Conservation (phyloP, 768 basidiomycete species). For the Megacollybia marginata region DNA sequence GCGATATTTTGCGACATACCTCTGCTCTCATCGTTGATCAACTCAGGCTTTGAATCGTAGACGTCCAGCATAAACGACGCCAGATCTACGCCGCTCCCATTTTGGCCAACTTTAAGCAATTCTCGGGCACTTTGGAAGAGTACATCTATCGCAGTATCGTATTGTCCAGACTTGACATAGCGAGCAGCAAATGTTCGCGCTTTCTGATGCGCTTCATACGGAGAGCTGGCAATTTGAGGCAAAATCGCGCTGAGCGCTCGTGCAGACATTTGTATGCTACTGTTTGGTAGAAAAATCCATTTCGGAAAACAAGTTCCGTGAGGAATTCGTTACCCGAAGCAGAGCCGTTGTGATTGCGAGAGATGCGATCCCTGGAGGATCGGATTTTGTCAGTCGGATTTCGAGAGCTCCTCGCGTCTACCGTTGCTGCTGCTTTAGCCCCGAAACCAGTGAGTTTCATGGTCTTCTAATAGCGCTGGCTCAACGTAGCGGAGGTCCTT, state of each 20-base stretch:
- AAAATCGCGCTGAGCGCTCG: conserved; percentile 71
- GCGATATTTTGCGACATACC: conserved; percentile 40
- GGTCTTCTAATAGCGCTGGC: too few species aligned
- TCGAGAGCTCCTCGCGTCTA: too few species aligned
- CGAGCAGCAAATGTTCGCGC: conserved; percentile 91
- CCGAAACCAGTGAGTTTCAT: too few species aligned
- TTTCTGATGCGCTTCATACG: conserved; percentile 96
- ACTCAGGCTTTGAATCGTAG: conserved; percentile 68
- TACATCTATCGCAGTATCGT: conserved; percentile 85
- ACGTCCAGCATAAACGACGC: conserved; percentile 74
- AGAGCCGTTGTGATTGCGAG: too few species aligned
- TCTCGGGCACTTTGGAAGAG: conserved; percentile 87
- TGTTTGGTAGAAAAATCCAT: too few species aligned
- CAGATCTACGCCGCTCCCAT: conserved; percentile 88
- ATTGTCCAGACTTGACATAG: conserved; percentile 73
- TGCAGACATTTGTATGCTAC: conserved; percentile 25
- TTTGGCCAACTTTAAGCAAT: conserved; percentile 80
- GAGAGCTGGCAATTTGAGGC: conserved; percentile 62
- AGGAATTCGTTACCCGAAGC: too few species aligned
- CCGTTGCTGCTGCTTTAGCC: too few species aligned
- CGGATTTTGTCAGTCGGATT: too few species aligned
- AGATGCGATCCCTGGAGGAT: too few species aligned
- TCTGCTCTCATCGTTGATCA: conserved; percentile 69
- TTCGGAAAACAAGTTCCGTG: too few species aligned
- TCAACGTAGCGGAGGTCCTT: too few species aligned